A percentile compares a stretch with the other conserved stretches of the same genome.
These are phyloP conservation scores for Ustilago vetiveriae DNA, from an alignment of 1,284 basidiomycete genomes.

Conservation along the genomic window DNA sequence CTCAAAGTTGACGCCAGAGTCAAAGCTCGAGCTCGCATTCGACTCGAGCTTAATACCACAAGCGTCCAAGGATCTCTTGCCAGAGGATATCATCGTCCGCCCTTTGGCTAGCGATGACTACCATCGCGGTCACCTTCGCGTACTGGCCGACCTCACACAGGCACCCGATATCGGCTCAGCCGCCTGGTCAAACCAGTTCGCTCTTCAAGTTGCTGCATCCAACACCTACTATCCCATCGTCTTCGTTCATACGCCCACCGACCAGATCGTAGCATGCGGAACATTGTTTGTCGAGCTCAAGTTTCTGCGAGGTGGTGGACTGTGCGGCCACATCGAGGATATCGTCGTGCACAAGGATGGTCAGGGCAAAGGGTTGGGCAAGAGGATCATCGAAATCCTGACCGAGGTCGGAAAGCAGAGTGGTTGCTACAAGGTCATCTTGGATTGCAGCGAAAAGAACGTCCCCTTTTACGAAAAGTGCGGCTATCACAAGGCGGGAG, in stretches of 20 bases:
- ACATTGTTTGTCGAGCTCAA: slow-evolving; percentile 89
- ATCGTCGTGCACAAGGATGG: slow-evolving; percentile 87
- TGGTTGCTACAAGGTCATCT: slow-evolving; percentile 93
- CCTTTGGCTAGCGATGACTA: slow-evolving; percentile 88
- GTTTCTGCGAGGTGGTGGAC: slow-evolving; percentile 82
- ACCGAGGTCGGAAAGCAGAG: slow-evolving; percentile 76
- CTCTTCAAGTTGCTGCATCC: slow-evolving; percentile 23
- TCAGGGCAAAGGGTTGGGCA: slow-evolving; percentile 89
- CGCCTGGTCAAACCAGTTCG: slow-evolving; percentile 68
- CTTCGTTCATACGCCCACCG: slow-evolving; percentile 78
- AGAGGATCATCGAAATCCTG: slow-evolving; percentile 85
- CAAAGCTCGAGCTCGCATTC: slow-evolving; percentile 79
- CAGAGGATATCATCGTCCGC: slow-evolving; percentile 76
- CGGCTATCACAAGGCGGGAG: slow-evolving; percentile 70
- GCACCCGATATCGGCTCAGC: slow-evolving; percentile 79
- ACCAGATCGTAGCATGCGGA: slow-evolving; percentile 85
- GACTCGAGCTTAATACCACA: slow-evolving; percentile 75
- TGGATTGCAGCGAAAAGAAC: slow-evolving; percentile 91
- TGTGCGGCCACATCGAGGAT: slow-evolving; percentile 95
- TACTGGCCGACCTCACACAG: slow-evolving; percentile 82
- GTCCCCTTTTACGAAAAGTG: slow-evolving; percentile 98
- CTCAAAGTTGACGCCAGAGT: slow-evolving; percentile 74
- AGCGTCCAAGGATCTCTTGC: slow-evolving; percentile 73
- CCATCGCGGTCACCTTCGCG: slow-evolving; percentile 80
- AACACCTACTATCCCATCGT: slow-evolving; percentile 81